phyloP scores from a whole-genome alignment of 257 asterid species.

The Nicotiana tomentosiformis region DNA sequence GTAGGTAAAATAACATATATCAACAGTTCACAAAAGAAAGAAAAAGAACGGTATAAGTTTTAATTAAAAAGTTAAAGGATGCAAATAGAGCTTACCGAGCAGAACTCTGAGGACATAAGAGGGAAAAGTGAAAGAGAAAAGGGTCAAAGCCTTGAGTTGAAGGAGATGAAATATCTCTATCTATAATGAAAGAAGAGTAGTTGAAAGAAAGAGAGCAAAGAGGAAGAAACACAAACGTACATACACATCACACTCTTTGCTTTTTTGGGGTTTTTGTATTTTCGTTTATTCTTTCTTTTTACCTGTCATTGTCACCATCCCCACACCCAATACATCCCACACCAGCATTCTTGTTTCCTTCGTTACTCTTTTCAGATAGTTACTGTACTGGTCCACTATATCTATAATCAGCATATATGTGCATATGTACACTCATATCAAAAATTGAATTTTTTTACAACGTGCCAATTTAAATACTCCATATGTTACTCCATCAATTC shows the following conservation, averaged over 20 bases:
- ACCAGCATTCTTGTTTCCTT: background rate
- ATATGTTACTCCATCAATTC: no score
- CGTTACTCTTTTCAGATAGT: background rate
- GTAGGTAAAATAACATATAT: background rate
- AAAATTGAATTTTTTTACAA: no score
- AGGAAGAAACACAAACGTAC: constrained; percentile 6
- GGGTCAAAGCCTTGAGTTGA: constrained; percentile 30
- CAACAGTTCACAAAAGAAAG: background rate
- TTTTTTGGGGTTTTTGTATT: background rate
- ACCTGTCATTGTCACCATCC: constrained; percentile 7
- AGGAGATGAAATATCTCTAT: constrained; percentile 25
- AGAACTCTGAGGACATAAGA: background rate
- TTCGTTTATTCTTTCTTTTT: background rate
- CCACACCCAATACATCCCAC: background rate
- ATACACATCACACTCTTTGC: constrained; percentile 20
- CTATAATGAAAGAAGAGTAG: constrained; percentile 23
- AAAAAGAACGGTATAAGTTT: background rate
- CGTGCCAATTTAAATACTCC: no score
- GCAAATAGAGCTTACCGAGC: constrained; percentile 11
- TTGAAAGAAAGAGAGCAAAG: constrained; percentile 25
- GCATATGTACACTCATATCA: no score
- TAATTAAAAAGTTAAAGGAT: background rate
- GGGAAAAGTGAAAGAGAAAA: background rate
- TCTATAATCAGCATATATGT: no score
- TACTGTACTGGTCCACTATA: no score